Evolutionary conservation across 2,329 filamentous ascomycete genomes (phyloP).

Genomic region (Blumeriella jaapii): DNA sequence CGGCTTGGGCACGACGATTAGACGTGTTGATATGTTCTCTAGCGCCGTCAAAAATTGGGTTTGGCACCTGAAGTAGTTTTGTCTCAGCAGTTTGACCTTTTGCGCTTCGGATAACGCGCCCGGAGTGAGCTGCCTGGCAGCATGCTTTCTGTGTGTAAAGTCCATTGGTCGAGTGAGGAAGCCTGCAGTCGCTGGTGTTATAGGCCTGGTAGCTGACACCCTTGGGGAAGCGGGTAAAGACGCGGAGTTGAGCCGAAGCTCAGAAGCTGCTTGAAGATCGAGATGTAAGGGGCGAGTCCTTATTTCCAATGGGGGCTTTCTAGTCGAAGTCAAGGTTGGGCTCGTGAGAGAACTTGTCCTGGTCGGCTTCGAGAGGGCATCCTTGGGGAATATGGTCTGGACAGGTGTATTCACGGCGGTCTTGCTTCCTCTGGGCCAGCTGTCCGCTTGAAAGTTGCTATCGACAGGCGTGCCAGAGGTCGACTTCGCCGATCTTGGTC

Average conservation of each 20-base stretch:
- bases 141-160: slow-evolving; percentile 40
- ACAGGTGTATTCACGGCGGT: background rate
- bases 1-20: slow-evolving; percentile 71
- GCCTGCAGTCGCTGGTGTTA: slow-evolving; percentile 45
- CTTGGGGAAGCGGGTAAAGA: slow-evolving; percentile 52
- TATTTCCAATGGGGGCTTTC: slow-evolving; percentile 16
- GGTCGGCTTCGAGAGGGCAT: slow-evolving; percentile 1
- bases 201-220: slow-evolving; percentile 38
- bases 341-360: slow-evolving; percentile 15
- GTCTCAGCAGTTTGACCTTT: slow-evolving; percentile 60
- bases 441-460: background rate
- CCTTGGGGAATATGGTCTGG: background rate
- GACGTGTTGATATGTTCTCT: slow-evolving; percentile 74
- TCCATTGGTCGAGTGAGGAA: slow-evolving; percentile 36
- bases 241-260: slow-evolving; percentile 55
- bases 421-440: background rate
- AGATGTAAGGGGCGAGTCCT: slow-evolving; percentile 22
- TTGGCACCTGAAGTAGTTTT: slow-evolving; percentile 75
- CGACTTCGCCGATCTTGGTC: slow-evolving; percentile 15
- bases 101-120: slow-evolving; percentile 53
- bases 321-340: slow-evolving; percentile 16
- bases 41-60: slow-evolving; percentile 72
- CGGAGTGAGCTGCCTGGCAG: slow-evolving; percentile 45
- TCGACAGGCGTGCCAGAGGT: background rate
- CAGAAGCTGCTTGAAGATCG: slow-evolving; percentile 30